These are phyloP conservation scores for Arthrobotrys conoides DNA, from an alignment of 2,329 filamentous ascomycete species.

Conservation along the genomic window DNA sequence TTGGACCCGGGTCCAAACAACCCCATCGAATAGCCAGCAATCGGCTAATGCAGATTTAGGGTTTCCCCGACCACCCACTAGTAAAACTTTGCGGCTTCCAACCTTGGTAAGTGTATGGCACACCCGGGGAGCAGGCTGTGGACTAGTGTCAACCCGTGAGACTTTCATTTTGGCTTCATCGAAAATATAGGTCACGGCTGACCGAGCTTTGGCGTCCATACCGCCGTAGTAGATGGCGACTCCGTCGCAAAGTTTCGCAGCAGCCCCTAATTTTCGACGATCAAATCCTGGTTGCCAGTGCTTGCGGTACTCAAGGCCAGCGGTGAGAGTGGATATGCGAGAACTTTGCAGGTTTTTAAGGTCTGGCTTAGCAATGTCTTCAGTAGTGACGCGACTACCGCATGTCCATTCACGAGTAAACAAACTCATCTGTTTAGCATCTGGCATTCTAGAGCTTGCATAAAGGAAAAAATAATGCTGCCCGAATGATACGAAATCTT, in stretches of 20 bases:
- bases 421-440: conserved; percentile 3
- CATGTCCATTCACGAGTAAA: conserved; percentile 10
- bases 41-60: conserved; percentile 78
- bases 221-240: conserved; percentile 43
- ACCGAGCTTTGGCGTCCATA: conserved; percentile 48
- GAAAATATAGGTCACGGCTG: conserved; percentile 22
- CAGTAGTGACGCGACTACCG: conserved; percentile 17
- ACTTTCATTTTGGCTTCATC: conserved; percentile 18
- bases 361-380: background rate
- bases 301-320: background rate
- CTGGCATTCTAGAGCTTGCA: conserved; percentile 70
- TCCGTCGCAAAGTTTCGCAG: background rate
- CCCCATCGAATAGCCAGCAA: conserved; percentile 80
- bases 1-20: conserved; percentile 76
- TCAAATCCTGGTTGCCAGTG: conserved; percentile 17
- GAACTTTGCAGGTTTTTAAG: background rate
- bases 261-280: conserved; percentile 39
- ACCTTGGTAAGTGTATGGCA: conserved; percentile 83
- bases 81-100: conserved; percentile 72
- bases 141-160: background rate
- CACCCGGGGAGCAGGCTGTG: conserved; percentile 70
- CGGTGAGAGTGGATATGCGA: background rate
- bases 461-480: conserved; percentile 86
- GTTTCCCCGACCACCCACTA: conserved; percentile 84
- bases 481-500: conserved; percentile 88